Evolutionary conservation across 2,329 filamentous ascomycete genomes (phyloP).

Genomic region (Alternaria ventricosa): DNA sequence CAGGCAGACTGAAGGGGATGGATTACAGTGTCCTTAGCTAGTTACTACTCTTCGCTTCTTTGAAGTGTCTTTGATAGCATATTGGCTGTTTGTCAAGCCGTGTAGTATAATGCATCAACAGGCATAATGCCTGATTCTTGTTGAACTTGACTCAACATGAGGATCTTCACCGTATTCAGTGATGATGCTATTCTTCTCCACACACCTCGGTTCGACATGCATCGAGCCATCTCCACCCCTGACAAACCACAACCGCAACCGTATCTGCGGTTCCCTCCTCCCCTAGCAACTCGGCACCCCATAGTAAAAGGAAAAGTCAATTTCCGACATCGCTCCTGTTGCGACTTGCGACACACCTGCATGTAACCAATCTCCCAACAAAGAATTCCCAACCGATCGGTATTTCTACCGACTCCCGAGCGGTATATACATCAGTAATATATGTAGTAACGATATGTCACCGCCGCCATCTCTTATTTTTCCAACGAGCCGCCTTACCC

Average conservation of each 20-base stretch:
- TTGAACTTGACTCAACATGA: not conserved
- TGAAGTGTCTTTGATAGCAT: constrained; percentile 1
- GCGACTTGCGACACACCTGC: not conserved
- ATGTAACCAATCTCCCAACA: not conserved
- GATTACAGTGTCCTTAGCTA: not conserved
- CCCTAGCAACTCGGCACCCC: not conserved
- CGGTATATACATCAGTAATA: not conserved
- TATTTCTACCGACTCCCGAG: not conserved
- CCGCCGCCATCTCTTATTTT: not conserved
- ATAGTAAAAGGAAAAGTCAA: not conserved
- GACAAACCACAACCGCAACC: not conserved
- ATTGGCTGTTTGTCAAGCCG: not conserved
- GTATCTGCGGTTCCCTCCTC: not conserved
- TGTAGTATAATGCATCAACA: constrained; percentile 4
- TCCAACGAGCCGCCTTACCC: not conserved
- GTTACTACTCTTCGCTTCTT: not conserved
- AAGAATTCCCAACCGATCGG: not conserved
- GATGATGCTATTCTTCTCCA: not conserved
- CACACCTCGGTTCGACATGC: not conserved
- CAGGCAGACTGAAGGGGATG: not conserved
- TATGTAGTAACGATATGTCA: not conserved
- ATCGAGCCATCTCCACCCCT: constrained; percentile 1
- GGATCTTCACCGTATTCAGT: not conserved
- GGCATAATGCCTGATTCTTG: not conserved
- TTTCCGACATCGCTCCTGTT: not conserved